These are phyloP conservation scores for grape (Vitis vinifera) DNA, from an alignment of 164 flowering plant species.

Conservation along the genomic window ASM3070453v1 NC_081823.1:26581501-26582000, in stretches of 20 bases:
- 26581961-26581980: constrained; percentile 12
- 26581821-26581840: too few relatives aligned
- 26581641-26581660: neutral
- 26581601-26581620: neutral
- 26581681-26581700: neutral
- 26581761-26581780: neutral
- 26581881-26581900: neutral
- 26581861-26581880: too few relatives aligned
- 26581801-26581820: too few relatives aligned
- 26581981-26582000: constrained; percentile 92
- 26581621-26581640: neutral
- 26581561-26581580: neutral
- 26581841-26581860: too few relatives aligned
- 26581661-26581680: neutral
- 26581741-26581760: neutral
- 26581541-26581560: neutral
- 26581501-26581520: neutral
- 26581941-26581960: neutral
- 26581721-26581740: neutral
- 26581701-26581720: neutral
- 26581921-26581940: neutral
- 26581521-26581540: neutral
- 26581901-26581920: neutral
- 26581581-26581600: neutral
- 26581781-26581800: neutral